A percentile compares a stretch with the other conserved stretches of the same genome.
Conservation (phyloP, 2,329 filamentous ascomycete genomes). For the Mariannaea sp. region DNA sequence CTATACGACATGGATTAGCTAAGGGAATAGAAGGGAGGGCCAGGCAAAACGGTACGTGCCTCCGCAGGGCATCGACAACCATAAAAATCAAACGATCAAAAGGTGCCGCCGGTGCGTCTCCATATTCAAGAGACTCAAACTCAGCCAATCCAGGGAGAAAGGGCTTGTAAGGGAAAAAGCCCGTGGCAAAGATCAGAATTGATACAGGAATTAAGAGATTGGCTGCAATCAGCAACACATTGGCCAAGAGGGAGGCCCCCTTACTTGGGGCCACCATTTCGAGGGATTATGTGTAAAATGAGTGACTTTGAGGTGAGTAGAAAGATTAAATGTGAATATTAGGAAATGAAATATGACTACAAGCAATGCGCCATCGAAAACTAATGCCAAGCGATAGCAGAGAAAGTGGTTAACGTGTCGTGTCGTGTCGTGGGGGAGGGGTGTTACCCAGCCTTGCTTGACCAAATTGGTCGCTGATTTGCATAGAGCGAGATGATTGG, state of each 20-base stretch:
- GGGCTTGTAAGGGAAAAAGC: constrained; percentile 98
- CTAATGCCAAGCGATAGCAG: constrained; percentile 13
- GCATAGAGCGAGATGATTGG: constrained; percentile 26
- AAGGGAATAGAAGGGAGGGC: constrained; percentile 4
- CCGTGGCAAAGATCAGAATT: constrained; percentile 77
- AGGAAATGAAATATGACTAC: constrained; percentile 10
- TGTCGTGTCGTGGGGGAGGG: constrained; percentile 34
- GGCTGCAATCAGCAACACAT: constrained; percentile 62
- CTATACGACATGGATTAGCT: constrained; percentile 49
- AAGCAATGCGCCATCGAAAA: constrained; percentile 27
- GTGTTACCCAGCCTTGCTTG: constrained; percentile 31
- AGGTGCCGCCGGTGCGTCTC: constrained; percentile 63
- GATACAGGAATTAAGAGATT: constrained; percentile 80
- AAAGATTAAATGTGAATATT: constrained; percentile 15
- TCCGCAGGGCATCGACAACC: constrained; percentile 94
- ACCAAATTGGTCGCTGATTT: constrained; percentile 29
- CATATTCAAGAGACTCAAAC: constrained; percentile 62
- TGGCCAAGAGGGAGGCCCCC: constrained; percentile 39
- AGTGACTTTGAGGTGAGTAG: constrained; percentile 13
- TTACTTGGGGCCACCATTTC: constrained; percentile 35
- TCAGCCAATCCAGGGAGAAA: constrained; percentile 83
- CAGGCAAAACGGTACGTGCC: constrained; percentile 54
- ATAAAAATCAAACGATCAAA: constrained; percentile 96
- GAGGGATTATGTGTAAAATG: constrained; percentile 8
- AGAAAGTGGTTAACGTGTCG: constrained; percentile 35